Evolutionary conservation across 257 asterid genomes (phyloP).

Genomic region (Verbascum thapsus): DNA sequence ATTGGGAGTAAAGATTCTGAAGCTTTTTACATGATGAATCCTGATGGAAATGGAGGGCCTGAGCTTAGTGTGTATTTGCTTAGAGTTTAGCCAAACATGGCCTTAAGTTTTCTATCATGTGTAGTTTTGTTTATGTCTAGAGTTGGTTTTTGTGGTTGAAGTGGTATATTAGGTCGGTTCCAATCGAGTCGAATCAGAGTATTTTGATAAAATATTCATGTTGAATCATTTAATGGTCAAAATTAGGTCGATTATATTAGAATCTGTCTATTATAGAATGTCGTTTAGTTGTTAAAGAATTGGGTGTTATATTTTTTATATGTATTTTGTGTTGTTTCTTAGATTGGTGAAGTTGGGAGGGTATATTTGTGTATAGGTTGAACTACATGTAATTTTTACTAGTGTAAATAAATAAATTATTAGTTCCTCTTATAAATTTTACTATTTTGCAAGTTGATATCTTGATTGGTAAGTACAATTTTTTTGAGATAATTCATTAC

Average conservation of each 20-base stretch:
- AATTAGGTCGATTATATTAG: too few species aligned
- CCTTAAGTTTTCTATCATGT: slow-evolving; percentile 17
- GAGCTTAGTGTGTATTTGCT: slow-evolving; percentile 90
- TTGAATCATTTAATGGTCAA: too few species aligned
- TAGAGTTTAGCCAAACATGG: slow-evolving; percentile 41
- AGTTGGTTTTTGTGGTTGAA: slow-evolving; percentile 1
- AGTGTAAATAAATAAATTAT: too few species aligned
- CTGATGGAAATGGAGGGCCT: slow-evolving; percentile 92
- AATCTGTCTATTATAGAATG: too few species aligned
- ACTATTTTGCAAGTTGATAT: not conserved
- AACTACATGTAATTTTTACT: too few species aligned
- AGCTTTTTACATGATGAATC: slow-evolving; percentile 96
- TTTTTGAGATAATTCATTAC: too few species aligned
- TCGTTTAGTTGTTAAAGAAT: not conserved
- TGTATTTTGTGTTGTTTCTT: too few species aligned
- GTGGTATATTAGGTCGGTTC: too few species aligned
- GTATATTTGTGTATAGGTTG: slow-evolving; percentile 46
- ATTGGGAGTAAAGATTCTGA: slow-evolving; percentile 93
- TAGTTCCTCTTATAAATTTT: too few species aligned
- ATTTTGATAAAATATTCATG: too few species aligned
- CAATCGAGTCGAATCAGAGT: too few species aligned
- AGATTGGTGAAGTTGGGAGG: slow-evolving; percentile 29
- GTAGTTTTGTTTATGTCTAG: not conserved
- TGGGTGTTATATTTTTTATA: slow-evolving; percentile 16
- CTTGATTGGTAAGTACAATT: too few species aligned